These are phyloP conservation scores for Orobanche coerulescens DNA, from an alignment of 257 asterid genomes.

Conservation along the genomic window DNA sequence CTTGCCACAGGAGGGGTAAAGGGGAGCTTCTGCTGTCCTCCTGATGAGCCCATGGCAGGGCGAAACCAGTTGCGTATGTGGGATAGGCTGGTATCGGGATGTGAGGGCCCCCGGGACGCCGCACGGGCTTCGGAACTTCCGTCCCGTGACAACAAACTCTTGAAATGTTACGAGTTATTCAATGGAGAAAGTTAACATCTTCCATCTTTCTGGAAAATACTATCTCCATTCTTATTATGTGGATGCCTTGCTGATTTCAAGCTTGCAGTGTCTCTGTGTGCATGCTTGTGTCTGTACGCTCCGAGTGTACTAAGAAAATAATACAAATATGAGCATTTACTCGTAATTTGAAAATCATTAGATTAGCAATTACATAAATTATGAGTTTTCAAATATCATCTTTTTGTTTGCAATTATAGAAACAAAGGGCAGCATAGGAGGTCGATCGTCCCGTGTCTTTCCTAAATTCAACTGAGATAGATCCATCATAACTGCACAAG, in stretches of 20 bases:
- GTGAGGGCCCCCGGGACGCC: too few relatives aligned
- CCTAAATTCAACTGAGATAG: background rate
- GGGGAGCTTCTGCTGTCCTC: too few relatives aligned
- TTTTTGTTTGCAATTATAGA: background rate
- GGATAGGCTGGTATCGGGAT: too few relatives aligned
- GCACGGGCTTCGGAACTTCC: too few relatives aligned
- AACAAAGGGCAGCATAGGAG: background rate
- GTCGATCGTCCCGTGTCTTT: background rate
- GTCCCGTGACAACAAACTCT: too few relatives aligned
- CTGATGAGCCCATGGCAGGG: too few relatives aligned
- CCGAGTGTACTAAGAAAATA: background rate
- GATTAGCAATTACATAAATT: background rate
- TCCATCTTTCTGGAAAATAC: background rate
- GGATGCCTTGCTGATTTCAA: background rate
- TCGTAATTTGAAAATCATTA: background rate
- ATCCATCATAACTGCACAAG: background rate
- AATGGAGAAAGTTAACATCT: background rate
- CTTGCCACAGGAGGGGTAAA: too few relatives aligned
- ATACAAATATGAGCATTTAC: background rate
- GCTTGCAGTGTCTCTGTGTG: background rate
- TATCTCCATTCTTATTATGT: background rate
- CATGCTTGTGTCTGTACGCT: background rate
- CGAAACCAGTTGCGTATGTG: too few relatives aligned
- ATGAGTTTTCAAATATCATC: background rate
- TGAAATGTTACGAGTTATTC: background rate